phyloP scores from a whole-genome alignment of 495 filamentous ascomycete genomes.

The Polyplosphaeria fusca region DNA sequence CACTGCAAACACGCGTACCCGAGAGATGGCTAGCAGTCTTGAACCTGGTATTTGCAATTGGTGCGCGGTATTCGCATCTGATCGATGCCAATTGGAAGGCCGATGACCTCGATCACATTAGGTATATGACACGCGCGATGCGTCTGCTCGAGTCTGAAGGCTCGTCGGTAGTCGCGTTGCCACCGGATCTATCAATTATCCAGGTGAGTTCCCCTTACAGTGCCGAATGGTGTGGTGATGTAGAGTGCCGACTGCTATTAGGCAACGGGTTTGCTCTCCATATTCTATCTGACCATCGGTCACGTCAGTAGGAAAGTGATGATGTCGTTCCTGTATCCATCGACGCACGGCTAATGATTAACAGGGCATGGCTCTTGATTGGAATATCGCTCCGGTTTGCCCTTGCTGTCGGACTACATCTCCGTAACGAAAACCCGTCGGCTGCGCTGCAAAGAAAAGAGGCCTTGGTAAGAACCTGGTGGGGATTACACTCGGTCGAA shows the following conservation, averaged over 20 bases:
- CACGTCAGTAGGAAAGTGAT: constrained; percentile 14
- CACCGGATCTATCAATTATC: constrained; percentile 1
- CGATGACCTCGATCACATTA: background rate
- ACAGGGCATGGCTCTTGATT: constrained; percentile 11
- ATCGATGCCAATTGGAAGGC: constrained; percentile 1
- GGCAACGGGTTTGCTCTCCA: constrained; percentile 12
- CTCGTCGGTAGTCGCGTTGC: background rate
- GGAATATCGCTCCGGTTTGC: constrained; percentile 8
- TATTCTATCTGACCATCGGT: constrained; percentile 20
- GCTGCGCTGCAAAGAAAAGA: background rate
- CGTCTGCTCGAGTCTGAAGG: background rate
- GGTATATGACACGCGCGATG: constrained; percentile 15
- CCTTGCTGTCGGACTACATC: constrained; percentile 8
- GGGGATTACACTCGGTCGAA: constrained; percentile 15
- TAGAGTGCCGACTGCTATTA: too few relatives aligned
- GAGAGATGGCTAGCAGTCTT: constrained; percentile 9
- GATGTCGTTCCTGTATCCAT: background rate
- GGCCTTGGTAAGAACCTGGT: constrained; percentile 3
- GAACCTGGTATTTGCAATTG: constrained; percentile 16
- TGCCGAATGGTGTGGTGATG: too few relatives aligned
- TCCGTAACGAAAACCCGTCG: constrained; percentile 5
- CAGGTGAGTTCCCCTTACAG: too few relatives aligned
- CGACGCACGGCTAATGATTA: background rate
- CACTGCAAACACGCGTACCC: background rate
- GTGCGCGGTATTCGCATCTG: constrained; percentile 12